Percentiles rank a stretch among this genome's conserved stretches.
phyloP scores from a whole-genome alignment of 176 grass and related monocot genomes.

The Oryza meyeriana region DNA sequence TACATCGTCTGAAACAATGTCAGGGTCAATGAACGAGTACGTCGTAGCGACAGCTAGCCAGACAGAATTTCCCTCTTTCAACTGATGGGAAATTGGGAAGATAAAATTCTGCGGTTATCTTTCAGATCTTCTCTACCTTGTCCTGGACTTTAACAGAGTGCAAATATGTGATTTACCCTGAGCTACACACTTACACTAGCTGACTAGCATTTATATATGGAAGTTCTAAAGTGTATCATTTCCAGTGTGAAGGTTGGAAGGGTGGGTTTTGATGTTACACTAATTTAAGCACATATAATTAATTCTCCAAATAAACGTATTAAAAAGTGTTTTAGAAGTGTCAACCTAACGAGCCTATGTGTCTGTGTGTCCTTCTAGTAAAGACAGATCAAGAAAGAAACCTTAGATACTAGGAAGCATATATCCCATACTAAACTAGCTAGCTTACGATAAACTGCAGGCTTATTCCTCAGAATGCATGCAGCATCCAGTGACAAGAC shows the following conservation, averaged over 20 bases:
- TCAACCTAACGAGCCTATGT: not conserved
- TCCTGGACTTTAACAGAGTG: not conserved
- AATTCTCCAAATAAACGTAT: not conserved
- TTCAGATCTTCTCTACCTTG: not conserved
- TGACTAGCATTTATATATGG: no score
- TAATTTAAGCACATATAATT: not conserved
- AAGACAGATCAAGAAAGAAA: not conserved
- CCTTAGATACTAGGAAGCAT: not conserved
- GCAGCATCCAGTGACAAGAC: not conserved
- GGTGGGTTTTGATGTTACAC: not conserved
- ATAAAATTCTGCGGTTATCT: not conserved
- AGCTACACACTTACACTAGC: not conserved
- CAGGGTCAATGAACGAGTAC: not conserved
- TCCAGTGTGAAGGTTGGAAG: not conserved
- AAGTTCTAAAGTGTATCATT: not conserved
- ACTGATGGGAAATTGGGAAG: not conserved
- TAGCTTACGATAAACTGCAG: conserved; percentile 9
- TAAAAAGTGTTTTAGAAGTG: not conserved
- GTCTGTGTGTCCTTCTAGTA: not conserved
- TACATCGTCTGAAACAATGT: no score
- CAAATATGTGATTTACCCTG: not conserved
- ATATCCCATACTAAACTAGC: not conserved
- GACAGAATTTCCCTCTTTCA: not conserved
- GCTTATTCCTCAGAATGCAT: conserved; percentile 14
- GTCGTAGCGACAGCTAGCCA: not conserved